Percentiles rank a stretch among this genome's conserved stretches.
Evolutionary conservation across 164 flowering plant genomes (phyloP).

Genomic region (Aristolochia californica): DNA sequence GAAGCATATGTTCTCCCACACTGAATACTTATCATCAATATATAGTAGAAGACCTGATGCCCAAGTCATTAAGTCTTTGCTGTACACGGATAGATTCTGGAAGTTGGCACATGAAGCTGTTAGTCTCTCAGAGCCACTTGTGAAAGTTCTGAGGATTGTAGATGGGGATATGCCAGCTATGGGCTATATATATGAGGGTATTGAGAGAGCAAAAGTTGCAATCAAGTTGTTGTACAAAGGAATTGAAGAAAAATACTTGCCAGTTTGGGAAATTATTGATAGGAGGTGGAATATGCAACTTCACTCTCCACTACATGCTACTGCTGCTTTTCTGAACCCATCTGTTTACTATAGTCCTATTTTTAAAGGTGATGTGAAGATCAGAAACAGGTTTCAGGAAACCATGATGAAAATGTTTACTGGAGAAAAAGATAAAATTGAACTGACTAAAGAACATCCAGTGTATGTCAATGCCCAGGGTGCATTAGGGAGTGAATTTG

Average conservation of each 20-base stretch:
- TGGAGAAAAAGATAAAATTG: conserved; percentile 44
- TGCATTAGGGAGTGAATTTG: conserved; percentile 58
- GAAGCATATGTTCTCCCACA: conserved; percentile 52
- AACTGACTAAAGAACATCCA: conserved; percentile 56
- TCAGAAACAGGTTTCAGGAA: conserved; percentile 68
- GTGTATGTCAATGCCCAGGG: conserved; percentile 57
- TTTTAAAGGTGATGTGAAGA: conserved; percentile 40
- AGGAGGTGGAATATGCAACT: conserved; percentile 51
- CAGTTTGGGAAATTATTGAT: conserved; percentile 60
- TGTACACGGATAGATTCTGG: conserved; percentile 51
- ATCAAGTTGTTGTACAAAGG: conserved; percentile 50
- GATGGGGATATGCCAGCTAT: conserved; percentile 72
- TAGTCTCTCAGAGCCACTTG: conserved; percentile 47
- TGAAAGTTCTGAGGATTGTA: conserved; percentile 48
- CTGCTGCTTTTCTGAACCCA: conserved; percentile 66
- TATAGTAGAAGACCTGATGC: conserved; percentile 39
- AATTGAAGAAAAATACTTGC: conserved; percentile 41
- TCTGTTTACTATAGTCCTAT: conserved; percentile 41
- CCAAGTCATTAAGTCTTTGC: conserved; percentile 32
- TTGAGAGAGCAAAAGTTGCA: conserved; percentile 50
- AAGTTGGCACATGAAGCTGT: conserved; percentile 43
- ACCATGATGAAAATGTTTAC: conserved; percentile 49
- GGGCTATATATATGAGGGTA: conserved; percentile 64
- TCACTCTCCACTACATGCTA: conserved; percentile 49
- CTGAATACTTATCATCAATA: conserved; percentile 45